Percentiles rank a stretch among this genome's conserved stretches.
These are phyloP conservation scores for Kandelia obovata DNA, from an alignment of 345 rosid genomes.

Conservation along the genomic window DNA sequence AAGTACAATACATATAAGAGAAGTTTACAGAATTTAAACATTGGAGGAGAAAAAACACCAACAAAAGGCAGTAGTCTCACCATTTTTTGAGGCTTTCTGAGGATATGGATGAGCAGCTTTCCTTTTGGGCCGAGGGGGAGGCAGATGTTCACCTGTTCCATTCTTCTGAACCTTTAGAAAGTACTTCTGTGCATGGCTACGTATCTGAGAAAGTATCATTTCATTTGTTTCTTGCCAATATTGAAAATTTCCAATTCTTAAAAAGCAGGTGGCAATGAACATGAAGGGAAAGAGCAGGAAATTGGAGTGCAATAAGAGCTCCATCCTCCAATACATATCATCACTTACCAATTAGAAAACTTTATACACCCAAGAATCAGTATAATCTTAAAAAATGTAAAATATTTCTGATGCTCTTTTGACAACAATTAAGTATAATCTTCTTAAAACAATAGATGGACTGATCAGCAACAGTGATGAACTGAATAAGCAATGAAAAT, in stretches of 20 bases:
- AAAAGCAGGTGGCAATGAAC: background rate
- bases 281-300: background rate
- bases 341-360: too few species aligned
- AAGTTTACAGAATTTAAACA: background rate
- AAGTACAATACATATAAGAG: slow-evolving; percentile 12
- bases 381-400: too few species aligned
- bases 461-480: too few species aligned
- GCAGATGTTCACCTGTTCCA: slow-evolving; percentile 80
- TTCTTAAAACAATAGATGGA: too few species aligned
- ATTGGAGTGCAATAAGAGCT: too few species aligned
- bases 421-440: too few species aligned
- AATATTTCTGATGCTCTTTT: too few species aligned
- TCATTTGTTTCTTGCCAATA: too few species aligned
- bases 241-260: slow-evolving; percentile 6
- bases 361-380: too few species aligned
- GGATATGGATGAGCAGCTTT: slow-evolving; percentile 98
- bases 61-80: slow-evolving; percentile 29
- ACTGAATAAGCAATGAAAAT: background rate
- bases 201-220: slow-evolving; percentile 42
- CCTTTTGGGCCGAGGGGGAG: slow-evolving; percentile 90
- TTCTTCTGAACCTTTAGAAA: slow-evolving; percentile 82
- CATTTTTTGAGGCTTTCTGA: slow-evolving; percentile 71
- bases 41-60: slow-evolving; percentile 4
- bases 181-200: slow-evolving; percentile 94
- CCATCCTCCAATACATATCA: too few species aligned